Evolutionary conservation across 768 basidiomycete species (phyloP).

Genomic region (Tylopilus vinaceipallidus): DNA sequence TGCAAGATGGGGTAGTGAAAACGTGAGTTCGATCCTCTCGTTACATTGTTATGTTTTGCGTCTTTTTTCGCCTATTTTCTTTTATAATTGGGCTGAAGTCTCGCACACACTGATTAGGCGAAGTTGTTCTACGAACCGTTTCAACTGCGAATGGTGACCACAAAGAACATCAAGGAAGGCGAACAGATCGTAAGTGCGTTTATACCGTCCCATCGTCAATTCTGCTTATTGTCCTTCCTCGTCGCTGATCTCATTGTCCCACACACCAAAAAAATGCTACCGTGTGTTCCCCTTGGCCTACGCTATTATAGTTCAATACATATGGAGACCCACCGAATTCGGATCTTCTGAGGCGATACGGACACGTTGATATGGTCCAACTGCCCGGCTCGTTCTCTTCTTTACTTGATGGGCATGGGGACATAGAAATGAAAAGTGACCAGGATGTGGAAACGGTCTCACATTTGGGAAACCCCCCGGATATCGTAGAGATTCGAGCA

Average conservation of each 20-base stretch:
- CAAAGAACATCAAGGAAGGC: constrained; percentile 66
- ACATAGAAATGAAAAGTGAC: constrained; percentile 10
- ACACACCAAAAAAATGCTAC: background rate
- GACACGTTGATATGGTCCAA: constrained; percentile 80
- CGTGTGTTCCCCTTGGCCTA: background rate
- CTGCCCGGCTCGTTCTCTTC: constrained; percentile 35
- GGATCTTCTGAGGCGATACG: constrained; percentile 91
- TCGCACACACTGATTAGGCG: constrained; percentile 47
- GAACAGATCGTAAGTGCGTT: constrained; percentile 76
- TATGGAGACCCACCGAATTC: constrained; percentile 93
- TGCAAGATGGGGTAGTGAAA: constrained; percentile 80
- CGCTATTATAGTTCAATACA: constrained; percentile 78
- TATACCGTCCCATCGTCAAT: background rate
- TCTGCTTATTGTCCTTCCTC: too few species aligned
- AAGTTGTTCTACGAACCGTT: constrained; percentile 79
- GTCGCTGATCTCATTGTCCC: background rate
- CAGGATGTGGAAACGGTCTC: constrained; percentile 18
- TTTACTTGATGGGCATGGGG: background rate
- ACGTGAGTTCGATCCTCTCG: constrained; percentile 48
- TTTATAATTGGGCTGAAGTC: too few species aligned
- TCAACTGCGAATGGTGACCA: constrained; percentile 76
- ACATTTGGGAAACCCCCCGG: constrained; percentile 67
- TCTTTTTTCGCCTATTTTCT: background rate
- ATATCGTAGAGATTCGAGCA: constrained; percentile 75
- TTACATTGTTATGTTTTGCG: background rate